These are phyloP conservation scores for Phaeosphaeriaceae sp. DNA, from an alignment of 2,329 filamentous ascomycete species.

Conservation along the genomic window DNA sequence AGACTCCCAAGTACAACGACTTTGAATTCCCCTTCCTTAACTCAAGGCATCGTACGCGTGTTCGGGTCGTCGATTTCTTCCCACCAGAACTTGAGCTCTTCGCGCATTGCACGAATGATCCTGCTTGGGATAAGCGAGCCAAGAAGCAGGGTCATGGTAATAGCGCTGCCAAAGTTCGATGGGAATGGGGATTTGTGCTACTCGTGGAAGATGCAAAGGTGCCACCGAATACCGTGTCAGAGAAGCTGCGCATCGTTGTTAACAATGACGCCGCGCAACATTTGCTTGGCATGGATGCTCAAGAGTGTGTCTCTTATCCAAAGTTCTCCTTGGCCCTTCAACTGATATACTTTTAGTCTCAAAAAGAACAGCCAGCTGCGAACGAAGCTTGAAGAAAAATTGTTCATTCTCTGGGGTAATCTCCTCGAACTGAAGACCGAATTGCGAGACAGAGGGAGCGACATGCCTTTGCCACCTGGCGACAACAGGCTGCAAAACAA, in stretches of 20 bases:
- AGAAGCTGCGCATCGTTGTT: constrained; percentile 71
- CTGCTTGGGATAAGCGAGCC: constrained; percentile 34
- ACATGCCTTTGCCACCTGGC: constrained; percentile 32
- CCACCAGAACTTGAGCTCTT: constrained; percentile 77
- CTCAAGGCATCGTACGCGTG: constrained; percentile 70
- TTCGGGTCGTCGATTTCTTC: constrained; percentile 83
- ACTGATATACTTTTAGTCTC: constrained; percentile 56
- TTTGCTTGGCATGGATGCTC: constrained; percentile 63
- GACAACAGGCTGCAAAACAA: constrained; percentile 45
- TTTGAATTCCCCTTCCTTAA: constrained; percentile 75
- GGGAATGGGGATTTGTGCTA: constrained; percentile 87
- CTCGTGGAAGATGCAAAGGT: constrained; percentile 73
- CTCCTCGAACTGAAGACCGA: constrained; percentile 67
- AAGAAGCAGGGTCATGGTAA: constrained; percentile 47
- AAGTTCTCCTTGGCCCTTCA: too few relatives aligned
- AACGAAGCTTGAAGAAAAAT: constrained; percentile 66
- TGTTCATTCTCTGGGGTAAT: constrained; percentile 86
- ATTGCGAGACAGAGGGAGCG: constrained; percentile 54
- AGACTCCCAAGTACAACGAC: constrained; percentile 42
- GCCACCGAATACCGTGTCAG: constrained; percentile 29
- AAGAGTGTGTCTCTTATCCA: constrained; percentile 55
- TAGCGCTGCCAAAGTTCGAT: constrained; percentile 57
- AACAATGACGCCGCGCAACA: constrained; percentile 61
- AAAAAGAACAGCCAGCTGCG: constrained; percentile 59
- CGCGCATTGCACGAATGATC: constrained; percentile 54